Evolutionary conservation across 495 filamentous ascomycete species (phyloP).

Genomic region (Xylaria acuta): DNA sequence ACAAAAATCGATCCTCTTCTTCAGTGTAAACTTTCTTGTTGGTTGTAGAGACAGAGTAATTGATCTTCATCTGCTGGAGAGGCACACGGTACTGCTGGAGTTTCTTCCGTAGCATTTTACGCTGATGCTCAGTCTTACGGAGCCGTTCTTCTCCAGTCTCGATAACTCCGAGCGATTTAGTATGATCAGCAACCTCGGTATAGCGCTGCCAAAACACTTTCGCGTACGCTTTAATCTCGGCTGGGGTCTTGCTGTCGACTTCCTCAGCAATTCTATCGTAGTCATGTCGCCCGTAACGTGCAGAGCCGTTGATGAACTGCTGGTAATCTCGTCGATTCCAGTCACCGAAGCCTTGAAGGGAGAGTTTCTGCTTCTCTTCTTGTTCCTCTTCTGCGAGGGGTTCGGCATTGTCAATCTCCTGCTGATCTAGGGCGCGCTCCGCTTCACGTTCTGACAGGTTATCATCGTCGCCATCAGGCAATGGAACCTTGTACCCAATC

Average conservation of each 20-base stretch:
- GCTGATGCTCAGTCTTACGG: conserved; percentile 86
- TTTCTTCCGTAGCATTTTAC: conserved; percentile 94
- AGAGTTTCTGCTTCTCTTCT: conserved; percentile 78
- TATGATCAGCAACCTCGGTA: conserved; percentile 83
- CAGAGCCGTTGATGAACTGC: conserved; percentile 94
- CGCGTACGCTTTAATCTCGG: conserved; percentile 87
- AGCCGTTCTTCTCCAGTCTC: conserved; percentile 90
- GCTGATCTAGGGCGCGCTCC: conserved; percentile 85
- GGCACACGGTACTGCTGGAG: conserved; percentile 94
- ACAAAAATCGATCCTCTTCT: conserved; percentile 95
- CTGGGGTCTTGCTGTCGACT: conserved; percentile 85
- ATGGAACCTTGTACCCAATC: conserved; percentile 88
- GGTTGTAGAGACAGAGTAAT: conserved; percentile 97
- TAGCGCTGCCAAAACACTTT: conserved; percentile 95
- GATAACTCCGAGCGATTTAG: conserved; percentile 84
- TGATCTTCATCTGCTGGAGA: conserved; percentile 96
- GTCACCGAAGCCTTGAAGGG: conserved; percentile 83
- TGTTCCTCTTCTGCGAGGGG: conserved; percentile 90
- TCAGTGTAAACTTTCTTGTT: conserved; percentile 99
- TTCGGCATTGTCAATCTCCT: conserved; percentile 88
- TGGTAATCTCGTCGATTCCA: conserved; percentile 99
- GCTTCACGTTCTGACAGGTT: conserved; percentile 83
- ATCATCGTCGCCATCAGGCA: conserved; percentile 84
- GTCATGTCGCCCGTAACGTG: conserved; percentile 85
- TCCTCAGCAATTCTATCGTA: conserved; percentile 86